phyloP scores from a whole-genome alignment of 1,139 yeast species.

The Kodamaea sp. region DNA sequence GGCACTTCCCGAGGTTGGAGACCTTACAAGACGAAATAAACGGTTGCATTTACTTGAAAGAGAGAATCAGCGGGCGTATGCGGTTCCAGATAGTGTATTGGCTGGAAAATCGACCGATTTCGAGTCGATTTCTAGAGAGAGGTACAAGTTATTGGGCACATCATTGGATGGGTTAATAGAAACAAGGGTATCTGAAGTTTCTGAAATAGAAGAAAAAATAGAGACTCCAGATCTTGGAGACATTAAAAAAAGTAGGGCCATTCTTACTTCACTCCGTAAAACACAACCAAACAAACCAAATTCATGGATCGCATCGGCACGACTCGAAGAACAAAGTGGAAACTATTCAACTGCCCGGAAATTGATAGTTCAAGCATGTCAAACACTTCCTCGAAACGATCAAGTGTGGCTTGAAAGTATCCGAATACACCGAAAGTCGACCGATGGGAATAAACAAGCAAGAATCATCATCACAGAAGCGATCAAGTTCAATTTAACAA shows the following conservation, averaged over 20 bases:
- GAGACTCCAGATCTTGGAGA: conserved; percentile 39
- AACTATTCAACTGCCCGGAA: conserved; percentile 55
- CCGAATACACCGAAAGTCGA: conserved; percentile 53
- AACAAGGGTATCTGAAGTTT: conserved; percentile 3
- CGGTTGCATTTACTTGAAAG: conserved; percentile 63
- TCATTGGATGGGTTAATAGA: conserved; percentile 36
- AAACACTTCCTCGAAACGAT: conserved; percentile 59
- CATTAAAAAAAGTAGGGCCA: conserved; percentile 51
- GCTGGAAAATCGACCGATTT: conserved; percentile 40
- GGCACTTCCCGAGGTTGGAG: conserved; percentile 82
- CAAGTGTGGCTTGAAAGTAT: conserved; percentile 83
- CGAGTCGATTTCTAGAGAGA: conserved; percentile 48
- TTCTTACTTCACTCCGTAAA: conserved; percentile 66
- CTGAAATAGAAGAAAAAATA: conserved; percentile 3
- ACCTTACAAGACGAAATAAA: conserved; percentile 76
- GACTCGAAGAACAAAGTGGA: conserved; percentile 67
- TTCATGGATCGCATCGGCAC: conserved; percentile 87
- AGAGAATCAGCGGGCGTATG: conserved; percentile 66
- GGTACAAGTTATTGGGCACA: conserved; percentile 48
- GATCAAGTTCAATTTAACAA: conserved; percentile 50
- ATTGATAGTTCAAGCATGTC: conserved; percentile 70
- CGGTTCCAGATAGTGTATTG: conserved; percentile 74
- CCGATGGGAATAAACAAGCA: conserved; percentile 37
- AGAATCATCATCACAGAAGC: conserved; percentile 66
- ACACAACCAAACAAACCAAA: conserved; percentile 71